Conservation (phyloP, 2,329 filamentous ascomycete species). For the Fusarium sublunatum region DNA sequence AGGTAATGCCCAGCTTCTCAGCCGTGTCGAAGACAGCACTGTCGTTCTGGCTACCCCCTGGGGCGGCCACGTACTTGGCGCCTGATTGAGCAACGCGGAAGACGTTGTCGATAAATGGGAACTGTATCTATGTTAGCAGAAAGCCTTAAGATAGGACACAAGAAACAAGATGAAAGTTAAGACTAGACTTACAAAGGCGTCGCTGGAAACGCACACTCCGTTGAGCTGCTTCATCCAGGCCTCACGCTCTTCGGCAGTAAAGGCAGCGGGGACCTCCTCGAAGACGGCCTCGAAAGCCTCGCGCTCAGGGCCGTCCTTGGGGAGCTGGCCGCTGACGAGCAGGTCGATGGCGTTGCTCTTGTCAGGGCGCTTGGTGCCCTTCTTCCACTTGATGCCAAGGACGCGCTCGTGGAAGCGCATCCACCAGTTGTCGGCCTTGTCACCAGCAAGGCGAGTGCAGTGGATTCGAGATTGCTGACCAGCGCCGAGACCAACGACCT, state of each 20-base stretch:
- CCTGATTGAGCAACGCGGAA: constrained; percentile 90
- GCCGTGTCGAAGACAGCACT: constrained; percentile 85
- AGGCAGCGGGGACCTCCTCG: constrained; percentile 84
- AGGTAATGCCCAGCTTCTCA: constrained; percentile 90
- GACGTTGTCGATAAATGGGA: constrained; percentile 98
- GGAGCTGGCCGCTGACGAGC: constrained; percentile 89
- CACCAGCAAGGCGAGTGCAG: constrained; percentile 95
- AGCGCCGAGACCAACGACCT: constrained; percentile 92
- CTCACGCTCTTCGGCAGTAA: constrained; percentile 84
- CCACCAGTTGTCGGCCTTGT: constrained; percentile 99
- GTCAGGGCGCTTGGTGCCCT: constrained; percentile 93
- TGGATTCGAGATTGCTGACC: constrained; percentile 98
- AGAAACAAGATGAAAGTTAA: too few species aligned
- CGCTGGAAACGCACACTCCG: constrained; percentile 88
- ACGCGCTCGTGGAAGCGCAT: constrained; percentile 95
- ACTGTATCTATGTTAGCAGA: constrained; percentile 63
- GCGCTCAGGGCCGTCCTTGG: constrained; percentile 83
- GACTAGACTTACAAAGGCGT: constrained; percentile 83
- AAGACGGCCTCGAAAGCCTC: constrained; percentile 90
- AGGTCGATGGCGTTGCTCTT: constrained; percentile 99
- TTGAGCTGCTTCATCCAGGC: constrained; percentile 86
- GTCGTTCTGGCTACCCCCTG: constrained; percentile 90
- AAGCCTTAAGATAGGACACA: too few species aligned
- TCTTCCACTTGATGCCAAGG: constrained; percentile 93
- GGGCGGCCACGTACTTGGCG: constrained; percentile 95